Evolutionary conservation across 2,329 filamentous ascomycete genomes (phyloP).

Genomic region (Mycocentrospora acerina): DNA sequence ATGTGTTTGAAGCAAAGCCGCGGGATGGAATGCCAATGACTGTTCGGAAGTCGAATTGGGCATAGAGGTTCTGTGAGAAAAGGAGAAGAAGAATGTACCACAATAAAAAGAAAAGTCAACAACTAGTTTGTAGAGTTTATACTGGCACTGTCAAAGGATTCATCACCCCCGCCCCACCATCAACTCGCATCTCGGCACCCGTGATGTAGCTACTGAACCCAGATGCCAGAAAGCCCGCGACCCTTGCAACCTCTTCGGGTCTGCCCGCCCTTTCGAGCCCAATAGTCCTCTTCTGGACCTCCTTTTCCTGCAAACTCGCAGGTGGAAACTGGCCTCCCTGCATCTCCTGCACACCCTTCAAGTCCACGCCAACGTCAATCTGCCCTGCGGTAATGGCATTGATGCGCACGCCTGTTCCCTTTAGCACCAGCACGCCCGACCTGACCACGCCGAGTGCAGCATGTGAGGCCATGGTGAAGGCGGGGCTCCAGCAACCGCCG

Average conservation of each 20-base stretch:
- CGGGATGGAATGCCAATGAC: constrained; percentile 36
- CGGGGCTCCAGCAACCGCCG: constrained; percentile 61
- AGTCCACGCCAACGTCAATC: constrained; percentile 50
- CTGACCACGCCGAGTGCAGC: constrained; percentile 63
- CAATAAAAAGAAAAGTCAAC: too few species aligned
- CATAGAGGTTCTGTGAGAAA: neutral
- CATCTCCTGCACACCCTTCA: constrained; percentile 46
- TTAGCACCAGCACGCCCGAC: constrained; percentile 59
- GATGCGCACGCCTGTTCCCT: constrained; percentile 60
- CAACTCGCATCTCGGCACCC: constrained; percentile 62
- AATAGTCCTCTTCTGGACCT: constrained; percentile 53
- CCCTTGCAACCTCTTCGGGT: constrained; percentile 60
- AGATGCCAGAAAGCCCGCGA: constrained; percentile 63
- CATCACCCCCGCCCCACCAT: constrained; percentile 57
- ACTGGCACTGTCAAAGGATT: constrained; percentile 43
- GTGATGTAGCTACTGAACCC: constrained; percentile 65
- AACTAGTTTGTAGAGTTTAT: too few species aligned
- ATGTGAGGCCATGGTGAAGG: constrained; percentile 62
- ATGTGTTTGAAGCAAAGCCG: constrained; percentile 33
- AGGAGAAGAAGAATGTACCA: too few species aligned
- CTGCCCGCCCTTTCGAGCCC: constrained; percentile 60
- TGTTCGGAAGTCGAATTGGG: constrained; percentile 22
- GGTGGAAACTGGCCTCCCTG: constrained; percentile 60
- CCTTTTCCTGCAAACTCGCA: constrained; percentile 52
- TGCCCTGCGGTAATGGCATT: constrained; percentile 55